Evolutionary conservation across 2,329 filamentous ascomycete species (phyloP).

Genomic region (Colletotrichum sansevieriae): DNA sequence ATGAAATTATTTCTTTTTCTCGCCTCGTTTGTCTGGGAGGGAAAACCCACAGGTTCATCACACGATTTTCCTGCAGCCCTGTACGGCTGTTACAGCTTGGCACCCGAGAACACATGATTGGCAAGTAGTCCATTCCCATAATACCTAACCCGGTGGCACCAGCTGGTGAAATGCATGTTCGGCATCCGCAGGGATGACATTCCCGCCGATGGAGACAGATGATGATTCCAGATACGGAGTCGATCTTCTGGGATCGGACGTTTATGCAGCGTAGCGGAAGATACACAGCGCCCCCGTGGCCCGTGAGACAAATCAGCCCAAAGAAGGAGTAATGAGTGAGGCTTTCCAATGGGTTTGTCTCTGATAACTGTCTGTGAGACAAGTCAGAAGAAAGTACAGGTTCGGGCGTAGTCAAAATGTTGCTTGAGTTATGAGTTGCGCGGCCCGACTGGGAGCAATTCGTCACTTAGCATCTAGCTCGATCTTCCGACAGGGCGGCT

Average conservation of each 20-base stretch:
- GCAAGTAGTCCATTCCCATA: conserved; percentile 11
- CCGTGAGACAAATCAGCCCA: conserved; percentile 14
- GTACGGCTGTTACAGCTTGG: conserved; percentile 32
- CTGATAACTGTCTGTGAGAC: conserved; percentile 23
- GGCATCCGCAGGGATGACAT: conserved; percentile 12
- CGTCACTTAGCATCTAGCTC: conserved; percentile 29
- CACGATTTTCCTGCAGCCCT: conserved; percentile 36
- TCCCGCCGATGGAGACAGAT: conserved; percentile 6
- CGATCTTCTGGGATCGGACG: conserved; percentile 17
- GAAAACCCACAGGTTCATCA: conserved; percentile 22
- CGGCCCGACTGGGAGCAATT: conserved; percentile 12
- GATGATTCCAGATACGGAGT: conserved; percentile 11
- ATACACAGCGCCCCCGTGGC: conserved; percentile 7
- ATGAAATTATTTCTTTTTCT: conserved; percentile 16
- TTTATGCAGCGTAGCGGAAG: conserved; percentile 16
- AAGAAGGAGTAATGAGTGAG: conserved; percentile 12
- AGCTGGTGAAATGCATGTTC: conserved; percentile 18
- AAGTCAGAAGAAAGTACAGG: conserved; percentile 24
- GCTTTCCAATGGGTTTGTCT: conserved; percentile 3
- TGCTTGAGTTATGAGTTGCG: conserved; percentile 13
- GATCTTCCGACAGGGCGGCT: conserved; percentile 23
- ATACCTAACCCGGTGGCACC: conserved; percentile 34
- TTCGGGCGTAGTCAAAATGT: conserved; percentile 8
- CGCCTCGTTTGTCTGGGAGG: conserved; percentile 6
- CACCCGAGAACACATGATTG: conserved; percentile 28